Evolutionary conservation across 495 filamentous ascomycete species (phyloP).

Genomic region (Neurospora sp.): DNA sequence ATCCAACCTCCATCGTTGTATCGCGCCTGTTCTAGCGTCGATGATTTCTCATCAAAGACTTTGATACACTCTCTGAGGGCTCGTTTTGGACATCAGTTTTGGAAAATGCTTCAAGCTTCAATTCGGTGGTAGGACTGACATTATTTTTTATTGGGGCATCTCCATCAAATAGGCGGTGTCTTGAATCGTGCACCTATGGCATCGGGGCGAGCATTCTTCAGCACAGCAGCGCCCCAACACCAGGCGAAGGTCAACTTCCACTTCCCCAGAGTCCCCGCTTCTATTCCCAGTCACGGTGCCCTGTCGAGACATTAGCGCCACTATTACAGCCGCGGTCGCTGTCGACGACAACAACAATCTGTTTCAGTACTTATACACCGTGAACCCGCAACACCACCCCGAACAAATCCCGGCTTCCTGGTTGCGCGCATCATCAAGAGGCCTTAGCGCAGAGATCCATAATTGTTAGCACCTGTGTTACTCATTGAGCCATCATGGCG

Average conservation of each 20-base stretch:
- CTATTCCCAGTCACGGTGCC: not conserved
- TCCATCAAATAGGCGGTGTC: not conserved
- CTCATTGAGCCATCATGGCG: conserved; percentile 51
- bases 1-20: not conserved
- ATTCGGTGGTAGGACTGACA: not conserved
- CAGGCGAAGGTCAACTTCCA: not conserved
- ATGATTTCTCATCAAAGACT: not conserved
- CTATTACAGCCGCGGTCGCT: not conserved
- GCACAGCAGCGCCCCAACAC: not conserved
- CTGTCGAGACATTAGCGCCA: not conserved
- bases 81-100: not conserved
- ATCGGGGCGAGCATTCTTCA: not conserved
- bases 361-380: not conserved
- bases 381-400: not conserved
- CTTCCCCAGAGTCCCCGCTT: not conserved
- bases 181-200: not conserved
- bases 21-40: not conserved
- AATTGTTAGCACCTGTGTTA: not conserved
- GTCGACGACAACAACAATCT: not conserved
- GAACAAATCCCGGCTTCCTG: not conserved
- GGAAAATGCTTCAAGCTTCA: not conserved
- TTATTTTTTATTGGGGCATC: not conserved
- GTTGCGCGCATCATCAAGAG: not conserved
- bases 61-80: not conserved
- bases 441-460: not conserved